Evolutionary conservation across 768 basidiomycete genomes (phyloP), one percentile per base, ranked within the genome.

Genomic region (Pulveroboletus sp.): DNA sequence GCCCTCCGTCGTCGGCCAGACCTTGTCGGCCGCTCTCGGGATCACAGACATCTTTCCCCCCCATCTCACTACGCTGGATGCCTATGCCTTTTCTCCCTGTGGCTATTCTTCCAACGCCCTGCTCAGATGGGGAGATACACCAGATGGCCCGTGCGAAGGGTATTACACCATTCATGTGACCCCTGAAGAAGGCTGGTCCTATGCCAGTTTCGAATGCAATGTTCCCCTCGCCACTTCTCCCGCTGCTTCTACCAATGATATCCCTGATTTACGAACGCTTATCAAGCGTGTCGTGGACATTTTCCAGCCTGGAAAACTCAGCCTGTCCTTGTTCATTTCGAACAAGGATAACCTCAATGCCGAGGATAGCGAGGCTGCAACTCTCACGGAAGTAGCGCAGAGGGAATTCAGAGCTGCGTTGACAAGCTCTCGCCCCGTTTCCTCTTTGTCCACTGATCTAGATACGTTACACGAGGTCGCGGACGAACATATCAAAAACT

Each of bases 101-200:
- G 97, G 97, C 21, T 99, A 97, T 65, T 93, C 90, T 4, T 87
- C 90, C 53, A 99, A 99, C 65, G 93, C 92, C 10, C 82, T 98
- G 11, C 74, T 83, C 59, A 83, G 75, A 63, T 90, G 79, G 81
- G 75, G 72, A 14, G 62, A 56, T 40, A 42, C 33, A 49, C 24
- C 47, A 31, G 54, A 47, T 27, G 49, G 52, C 19, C 45, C 40
- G 19, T 82, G 82, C 14, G 97, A 97, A 68, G 92, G 95, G 33
- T 99, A 99, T 69, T 97, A 91, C 66, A 97, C 93, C 7, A 95
- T 99, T 47, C 97, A 99, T 66, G 95, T 98, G 51, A 99, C 97
- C 1, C 97, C 97, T 23, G 97, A 98, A 69, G 85, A 90, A 60
- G 95, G 90, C 47, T 98, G 93, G 89, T 97, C 94, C 39, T 99